Conservation (phyloP, 2,329 filamentous ascomycete species). For the Cadophora luteo-olivacea region DNA sequence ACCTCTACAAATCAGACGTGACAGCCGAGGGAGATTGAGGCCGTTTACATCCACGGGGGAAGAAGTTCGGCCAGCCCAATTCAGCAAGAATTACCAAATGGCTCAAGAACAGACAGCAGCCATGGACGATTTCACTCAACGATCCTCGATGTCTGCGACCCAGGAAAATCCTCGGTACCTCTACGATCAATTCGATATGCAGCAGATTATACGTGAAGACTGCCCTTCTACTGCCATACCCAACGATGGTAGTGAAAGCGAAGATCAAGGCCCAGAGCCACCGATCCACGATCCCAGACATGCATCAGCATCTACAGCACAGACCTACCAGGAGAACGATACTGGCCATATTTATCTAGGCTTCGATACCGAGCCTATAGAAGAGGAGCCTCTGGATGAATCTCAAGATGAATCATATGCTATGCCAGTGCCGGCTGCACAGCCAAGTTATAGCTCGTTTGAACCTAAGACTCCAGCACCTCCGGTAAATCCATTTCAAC, state of each 20-base stretch:
- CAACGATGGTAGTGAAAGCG: conserved; percentile 8
- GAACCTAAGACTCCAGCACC: conserved; percentile 43
- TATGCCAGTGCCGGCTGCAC: conserved; percentile 9
- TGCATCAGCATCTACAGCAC: conserved; percentile 36
- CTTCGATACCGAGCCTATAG: conserved; percentile 16
- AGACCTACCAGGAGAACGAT: conserved; percentile 41
- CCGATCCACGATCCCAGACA: conserved; percentile 9
- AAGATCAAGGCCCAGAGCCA: not conserved
- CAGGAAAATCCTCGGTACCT: conserved; percentile 41
- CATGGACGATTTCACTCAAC: conserved; percentile 36
- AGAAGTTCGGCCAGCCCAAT: not conserved
- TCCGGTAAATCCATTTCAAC: conserved; percentile 41
- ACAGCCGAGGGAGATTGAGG: conserved; percentile 19
- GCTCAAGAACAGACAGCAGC: not conserved
- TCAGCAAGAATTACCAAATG: conserved; percentile 11
- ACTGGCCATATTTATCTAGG: conserved; percentile 39
- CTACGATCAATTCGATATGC: conserved; percentile 37
- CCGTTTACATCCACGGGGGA: conserved; percentile 7
- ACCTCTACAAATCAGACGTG: conserved; percentile 17
- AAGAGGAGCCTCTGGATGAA: conserved; percentile 24
- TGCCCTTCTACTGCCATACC: conserved; percentile 21
- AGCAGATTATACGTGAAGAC: conserved; percentile 14
- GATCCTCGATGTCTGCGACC: conserved; percentile 40
- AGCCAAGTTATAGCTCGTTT: conserved; percentile 26
- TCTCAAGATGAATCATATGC: conserved; percentile 38